A percentile compares a stretch with the other conserved stretches of the same genome.
phyloP scores from a whole-genome alignment of 140 eudicot species.

The Anethum foeniculum region DNA sequence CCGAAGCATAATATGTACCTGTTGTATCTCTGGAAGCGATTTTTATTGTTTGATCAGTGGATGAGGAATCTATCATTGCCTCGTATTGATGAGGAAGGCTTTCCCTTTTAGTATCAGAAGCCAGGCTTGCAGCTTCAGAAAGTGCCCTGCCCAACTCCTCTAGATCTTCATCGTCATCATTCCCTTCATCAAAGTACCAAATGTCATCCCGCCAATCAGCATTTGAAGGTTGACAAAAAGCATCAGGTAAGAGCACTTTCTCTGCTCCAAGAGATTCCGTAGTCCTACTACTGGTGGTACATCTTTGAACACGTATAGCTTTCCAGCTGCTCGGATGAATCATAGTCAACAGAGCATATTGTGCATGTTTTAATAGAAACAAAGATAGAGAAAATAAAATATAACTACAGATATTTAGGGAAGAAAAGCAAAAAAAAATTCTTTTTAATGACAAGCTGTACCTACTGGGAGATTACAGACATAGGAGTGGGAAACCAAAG shows the following conservation, averaged over 20 bases:
- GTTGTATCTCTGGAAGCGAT: constrained; percentile 24
- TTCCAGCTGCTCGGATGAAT: constrained; percentile 51
- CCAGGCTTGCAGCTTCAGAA: constrained; percentile 53
- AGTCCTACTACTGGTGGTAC: constrained; percentile 16
- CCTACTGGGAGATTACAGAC: not conserved
- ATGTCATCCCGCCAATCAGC: constrained; percentile 36
- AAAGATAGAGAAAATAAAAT: not conserved
- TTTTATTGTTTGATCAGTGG: constrained; percentile 23
- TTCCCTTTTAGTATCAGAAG: constrained; percentile 40
- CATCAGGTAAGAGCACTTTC: constrained; percentile 13
- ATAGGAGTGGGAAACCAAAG: not conserved
- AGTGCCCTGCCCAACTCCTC: constrained; percentile 62
- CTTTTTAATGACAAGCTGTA: not conserved
- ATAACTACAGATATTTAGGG: not conserved
- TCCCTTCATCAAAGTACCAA: constrained; percentile 52
- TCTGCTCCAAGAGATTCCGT: constrained; percentile 15
- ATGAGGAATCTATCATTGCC: constrained; percentile 21
- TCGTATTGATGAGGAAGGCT: constrained; percentile 16
- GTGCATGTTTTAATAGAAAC: not conserved
- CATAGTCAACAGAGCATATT: not conserved
- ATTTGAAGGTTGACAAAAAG: constrained; percentile 29
- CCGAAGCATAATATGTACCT: constrained; percentile 30
- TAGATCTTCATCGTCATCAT: constrained; percentile 52
- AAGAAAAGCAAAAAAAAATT: not conserved
- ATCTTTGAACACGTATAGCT: constrained; percentile 75